phyloP scores from a whole-genome alignment of 2,329 filamentous ascomycete genomes.

The Phialocephala sp. region DNA sequence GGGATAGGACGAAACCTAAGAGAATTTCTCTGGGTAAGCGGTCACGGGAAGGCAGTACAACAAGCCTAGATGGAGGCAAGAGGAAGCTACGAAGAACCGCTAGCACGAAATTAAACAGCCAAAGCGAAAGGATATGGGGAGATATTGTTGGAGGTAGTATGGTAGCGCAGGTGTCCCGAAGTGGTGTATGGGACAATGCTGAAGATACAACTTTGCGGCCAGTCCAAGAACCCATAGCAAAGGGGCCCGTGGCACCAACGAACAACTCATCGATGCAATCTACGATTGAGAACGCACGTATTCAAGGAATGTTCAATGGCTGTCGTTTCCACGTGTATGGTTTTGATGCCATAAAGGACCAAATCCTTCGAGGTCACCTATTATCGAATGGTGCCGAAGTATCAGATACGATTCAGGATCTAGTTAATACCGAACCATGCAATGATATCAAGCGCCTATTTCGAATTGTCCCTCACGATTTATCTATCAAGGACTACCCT shows the following conservation, averaged over 20 bases:
- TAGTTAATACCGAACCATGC: constrained; percentile 15
- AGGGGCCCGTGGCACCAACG: neutral
- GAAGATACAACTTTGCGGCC: constrained; percentile 21
- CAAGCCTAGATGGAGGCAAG: constrained; percentile 60
- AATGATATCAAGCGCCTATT: constrained; percentile 31
- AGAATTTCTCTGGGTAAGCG: constrained; percentile 63
- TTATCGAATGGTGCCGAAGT: constrained; percentile 44
- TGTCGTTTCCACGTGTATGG: constrained; percentile 50
- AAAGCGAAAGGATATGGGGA: constrained; percentile 87
- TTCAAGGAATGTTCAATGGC: constrained; percentile 48
- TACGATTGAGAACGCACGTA: constrained; percentile 25
- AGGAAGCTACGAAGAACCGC: constrained; percentile 88
- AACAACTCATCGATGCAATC: constrained; percentile 10
- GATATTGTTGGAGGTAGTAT: constrained; percentile 71
- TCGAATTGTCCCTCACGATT: constrained; percentile 53
- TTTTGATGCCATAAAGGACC: constrained; percentile 48
- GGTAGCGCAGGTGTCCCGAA: constrained; percentile 36
- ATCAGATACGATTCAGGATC: constrained; percentile 29
- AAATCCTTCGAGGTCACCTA: constrained; percentile 45
- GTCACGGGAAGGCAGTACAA: constrained; percentile 54
- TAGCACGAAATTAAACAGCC: constrained; percentile 80
- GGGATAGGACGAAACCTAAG: constrained; percentile 61
- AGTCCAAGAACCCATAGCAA: constrained; percentile 5
- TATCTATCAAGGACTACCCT: constrained; percentile 39
- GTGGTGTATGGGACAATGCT: constrained; percentile 38